phyloP scores from a whole-genome alignment of 148 eudicot species.

The Silene uniflora region DNA sequence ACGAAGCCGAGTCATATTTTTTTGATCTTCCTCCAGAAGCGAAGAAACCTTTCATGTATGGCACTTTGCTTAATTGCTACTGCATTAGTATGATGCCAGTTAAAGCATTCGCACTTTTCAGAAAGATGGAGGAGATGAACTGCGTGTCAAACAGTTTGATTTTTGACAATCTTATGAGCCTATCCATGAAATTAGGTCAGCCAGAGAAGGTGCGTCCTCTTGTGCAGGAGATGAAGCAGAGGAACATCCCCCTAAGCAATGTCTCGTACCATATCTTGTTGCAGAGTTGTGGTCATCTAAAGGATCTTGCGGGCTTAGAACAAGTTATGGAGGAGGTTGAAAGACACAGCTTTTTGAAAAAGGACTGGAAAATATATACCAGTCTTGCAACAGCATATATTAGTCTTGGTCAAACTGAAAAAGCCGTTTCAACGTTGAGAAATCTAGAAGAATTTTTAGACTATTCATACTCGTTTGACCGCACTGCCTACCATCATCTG shows the following conservation, averaged over 20 bases:
- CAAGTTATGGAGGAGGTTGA: slow-evolving; percentile 49
- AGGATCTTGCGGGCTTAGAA: slow-evolving; percentile 26
- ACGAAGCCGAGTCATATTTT: slow-evolving; percentile 67
- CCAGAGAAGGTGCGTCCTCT: slow-evolving; percentile 62
- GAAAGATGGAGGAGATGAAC: slow-evolving; percentile 52
- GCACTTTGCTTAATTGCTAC: slow-evolving; percentile 67
- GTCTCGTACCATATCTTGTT: slow-evolving; percentile 47
- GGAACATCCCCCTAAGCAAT: slow-evolving; percentile 32
- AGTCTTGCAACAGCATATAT: slow-evolving; percentile 47
- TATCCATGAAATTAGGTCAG: slow-evolving; percentile 45
- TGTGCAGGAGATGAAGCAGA: slow-evolving; percentile 57
- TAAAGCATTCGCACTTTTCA: slow-evolving; percentile 53
- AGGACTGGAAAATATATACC: slow-evolving; percentile 59
- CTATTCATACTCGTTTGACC: slow-evolving; percentile 12
- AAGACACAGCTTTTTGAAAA: slow-evolving; percentile 14
- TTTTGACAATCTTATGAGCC: slow-evolving; percentile 53
- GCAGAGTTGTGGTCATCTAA: slow-evolving; percentile 18
- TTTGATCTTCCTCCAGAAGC: slow-evolving; percentile 33
- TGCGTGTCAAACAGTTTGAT: slow-evolving; percentile 24
- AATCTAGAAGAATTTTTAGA: slow-evolving; percentile 41
- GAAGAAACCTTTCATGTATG: slow-evolving; percentile 41
- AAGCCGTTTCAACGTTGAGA: slow-evolving; percentile 45
- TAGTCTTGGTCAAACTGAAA: slow-evolving; percentile 41
- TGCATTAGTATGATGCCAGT: slow-evolving; percentile 44
- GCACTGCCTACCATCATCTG: slow-evolving; percentile 44